A percentile compares a stretch with the other conserved stretches of the same genome.
phyloP scores from a whole-genome alignment of 2,329 filamentous ascomycete genomes.

The Stromatinia cepivora region DNA sequence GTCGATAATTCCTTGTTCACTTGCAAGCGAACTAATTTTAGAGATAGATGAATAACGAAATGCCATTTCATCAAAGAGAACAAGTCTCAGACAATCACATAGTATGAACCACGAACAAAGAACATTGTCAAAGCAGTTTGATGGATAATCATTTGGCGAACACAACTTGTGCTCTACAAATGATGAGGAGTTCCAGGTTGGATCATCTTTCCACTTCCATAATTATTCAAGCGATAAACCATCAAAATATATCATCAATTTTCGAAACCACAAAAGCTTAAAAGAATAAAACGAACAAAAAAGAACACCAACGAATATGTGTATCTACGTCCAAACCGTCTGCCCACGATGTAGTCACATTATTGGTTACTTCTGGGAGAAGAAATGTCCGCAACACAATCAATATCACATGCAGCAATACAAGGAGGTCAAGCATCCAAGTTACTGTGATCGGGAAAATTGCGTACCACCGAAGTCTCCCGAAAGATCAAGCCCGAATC shows the following conservation, averaged over 20 bases:
- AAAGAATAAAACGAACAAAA: neutral
- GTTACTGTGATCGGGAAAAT: constrained; percentile 1
- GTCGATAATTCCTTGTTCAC: constrained; percentile 1
- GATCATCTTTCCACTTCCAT: neutral
- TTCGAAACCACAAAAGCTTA: neutral
- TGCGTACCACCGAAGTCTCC: neutral
- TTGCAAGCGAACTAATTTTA: neutral
- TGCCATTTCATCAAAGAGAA: neutral
- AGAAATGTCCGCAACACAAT: neutral
- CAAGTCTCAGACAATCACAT: constrained; percentile 12
- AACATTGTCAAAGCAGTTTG: constrained; percentile 3
- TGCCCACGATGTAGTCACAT: constrained; percentile 1
- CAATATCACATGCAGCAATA: constrained; percentile 13
- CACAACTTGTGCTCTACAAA: neutral
- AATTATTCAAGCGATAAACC: neutral
- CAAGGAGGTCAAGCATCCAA: neutral
- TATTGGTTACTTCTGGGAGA: neutral
- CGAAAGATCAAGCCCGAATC: neutral
- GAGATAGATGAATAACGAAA: neutral
- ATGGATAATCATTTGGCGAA: neutral
- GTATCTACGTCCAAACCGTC: constrained; percentile 14
- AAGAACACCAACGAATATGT: neutral
- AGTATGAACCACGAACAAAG: constrained; percentile 8
- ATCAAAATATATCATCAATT: neutral
- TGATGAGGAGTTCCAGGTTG: neutral